Evolutionary conservation across 78 protist genomes (phyloP), one percentile per base, ranked within the genome.

Genomic region (Dictyostelium brefeldianum): DNA sequence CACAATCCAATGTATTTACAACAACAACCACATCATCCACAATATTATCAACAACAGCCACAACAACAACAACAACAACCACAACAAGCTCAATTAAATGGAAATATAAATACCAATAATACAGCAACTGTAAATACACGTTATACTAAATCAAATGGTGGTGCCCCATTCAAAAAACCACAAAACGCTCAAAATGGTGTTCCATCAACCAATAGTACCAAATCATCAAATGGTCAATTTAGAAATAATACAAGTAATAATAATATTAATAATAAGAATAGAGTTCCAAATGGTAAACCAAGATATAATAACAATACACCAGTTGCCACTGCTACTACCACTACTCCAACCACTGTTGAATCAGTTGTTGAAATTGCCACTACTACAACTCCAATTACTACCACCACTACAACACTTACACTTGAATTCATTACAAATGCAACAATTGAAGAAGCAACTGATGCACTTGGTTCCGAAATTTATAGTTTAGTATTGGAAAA

Each of bases 361-460:
- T 2, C 14, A 54, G 18, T 18, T 12, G 62, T 54, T 54, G 27
- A 54, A 54, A 18, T 3, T 54, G 43, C 2, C 8, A 3, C 87
- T 8, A 25, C 62, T 12, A 20, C 77, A 25, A 64, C 71, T 64
- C 15, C 71, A n/a, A 22, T 22, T 59, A 18, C 31, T 4, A 81
- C 62, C 1, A n/a, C 77, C 11, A 54, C 3, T 48, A 31, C 31
- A 6, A 46, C 59, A 5, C 27, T 57, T 22, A 74, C 81, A 10
- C 43, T 84, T 7, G 80, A 84, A 22, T 74, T 65, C 14, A 22
- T 84, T 47, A 31, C 62, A 18, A 25, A 17, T 10, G n/a, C 64
- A 59, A 29, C 91, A 31, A 18, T 9, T 4, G 82, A 84, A 11
- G 91, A 84, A 29, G 82, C 82, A 18, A 84, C 46, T 22, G 91